phyloP scores from a whole-genome alignment of 2,329 filamentous ascomycete species.

The Trichoderma oligosporum region DNA sequence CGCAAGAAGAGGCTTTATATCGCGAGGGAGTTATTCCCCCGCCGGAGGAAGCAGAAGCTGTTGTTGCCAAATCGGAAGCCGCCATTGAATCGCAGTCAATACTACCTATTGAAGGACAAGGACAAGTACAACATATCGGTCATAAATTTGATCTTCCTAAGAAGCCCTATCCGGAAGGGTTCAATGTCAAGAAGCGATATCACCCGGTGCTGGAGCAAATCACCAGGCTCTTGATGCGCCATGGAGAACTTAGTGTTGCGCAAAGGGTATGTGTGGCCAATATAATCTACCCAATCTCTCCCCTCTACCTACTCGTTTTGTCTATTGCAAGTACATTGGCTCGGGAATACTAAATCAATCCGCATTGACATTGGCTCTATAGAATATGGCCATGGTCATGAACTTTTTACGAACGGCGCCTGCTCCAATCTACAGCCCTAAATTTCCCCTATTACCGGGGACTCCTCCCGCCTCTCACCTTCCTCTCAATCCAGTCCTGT shows the following conservation, averaged over 20 bases:
- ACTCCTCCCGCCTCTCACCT: conserved; percentile 73
- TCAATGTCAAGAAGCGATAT: conserved; percentile 74
- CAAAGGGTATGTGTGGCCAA: conserved; percentile 73
- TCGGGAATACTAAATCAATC: conserved; percentile 21
- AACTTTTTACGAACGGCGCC: conserved; percentile 80
- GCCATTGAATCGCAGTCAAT: conserved; percentile 22
- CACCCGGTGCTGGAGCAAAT: conserved; percentile 81
- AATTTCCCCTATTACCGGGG: conserved; percentile 69
- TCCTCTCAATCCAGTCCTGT: conserved; percentile 82
- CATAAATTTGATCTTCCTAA: conserved; percentile 74
- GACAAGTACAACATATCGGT: conserved; percentile 46
- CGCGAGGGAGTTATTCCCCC: conserved; percentile 41
- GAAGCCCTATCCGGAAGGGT: conserved; percentile 58
- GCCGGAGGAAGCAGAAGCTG: conserved; percentile 32
- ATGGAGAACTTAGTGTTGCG: conserved; percentile 87
- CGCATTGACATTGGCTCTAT: conserved; percentile 7
- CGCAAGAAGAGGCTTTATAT: conserved; percentile 44
- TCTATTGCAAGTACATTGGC: too few species aligned
- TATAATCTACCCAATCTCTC: background rate
- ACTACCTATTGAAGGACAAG: conserved; percentile 20
- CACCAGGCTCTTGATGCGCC: conserved; percentile 83
- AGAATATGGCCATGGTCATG: conserved; percentile 85
- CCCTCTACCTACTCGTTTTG: background rate
- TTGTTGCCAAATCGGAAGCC: conserved; percentile 26
- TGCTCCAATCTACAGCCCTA: conserved; percentile 69